Percentiles rank a stretch among this genome's conserved stretches.
These are phyloP conservation scores for Anthostomella pinea DNA, from an alignment of 2,329 filamentous ascomycete species.

Conservation along the genomic window DNA sequence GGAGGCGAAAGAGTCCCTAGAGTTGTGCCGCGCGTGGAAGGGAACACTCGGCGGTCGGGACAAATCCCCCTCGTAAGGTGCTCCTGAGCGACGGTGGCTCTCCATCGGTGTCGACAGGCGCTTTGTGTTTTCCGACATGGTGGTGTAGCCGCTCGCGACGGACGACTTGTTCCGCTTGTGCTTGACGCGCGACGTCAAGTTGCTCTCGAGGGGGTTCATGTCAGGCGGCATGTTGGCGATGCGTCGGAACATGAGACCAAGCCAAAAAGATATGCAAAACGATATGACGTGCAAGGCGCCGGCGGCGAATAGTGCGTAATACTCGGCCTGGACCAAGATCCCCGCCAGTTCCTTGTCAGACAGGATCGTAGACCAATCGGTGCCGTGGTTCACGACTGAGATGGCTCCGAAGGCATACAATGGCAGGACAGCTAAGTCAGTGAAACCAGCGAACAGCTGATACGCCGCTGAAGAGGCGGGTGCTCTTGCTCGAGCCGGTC, in stretches of 20 bases:
- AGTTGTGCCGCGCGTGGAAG: conserved; percentile 73
- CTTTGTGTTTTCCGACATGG: conserved; percentile 52
- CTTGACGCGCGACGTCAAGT: conserved; percentile 66
- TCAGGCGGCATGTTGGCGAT: conserved; percentile 84
- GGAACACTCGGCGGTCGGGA: conserved; percentile 59
- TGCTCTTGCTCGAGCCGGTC: conserved; percentile 67
- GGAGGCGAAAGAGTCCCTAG: conserved; percentile 54
- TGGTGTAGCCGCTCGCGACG: conserved; percentile 44
- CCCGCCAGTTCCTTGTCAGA: conserved; percentile 51
- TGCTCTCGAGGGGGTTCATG: conserved; percentile 89
- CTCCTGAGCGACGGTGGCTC: conserved; percentile 40
- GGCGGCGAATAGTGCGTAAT: conserved; percentile 62
- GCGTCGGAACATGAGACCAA: conserved; percentile 75
- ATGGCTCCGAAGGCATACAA: conserved; percentile 56
- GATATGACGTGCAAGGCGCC: conserved; percentile 70
- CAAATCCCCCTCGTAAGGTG: conserved; percentile 43
- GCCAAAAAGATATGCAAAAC: conserved; percentile 67
- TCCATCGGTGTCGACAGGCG: conserved; percentile 50
- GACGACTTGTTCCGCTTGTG: conserved; percentile 75
- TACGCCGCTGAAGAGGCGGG: conserved; percentile 84
- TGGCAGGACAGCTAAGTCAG: conserved; percentile 59
- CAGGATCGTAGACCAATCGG: conserved; percentile 67
- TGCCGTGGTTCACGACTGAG: conserved; percentile 42
- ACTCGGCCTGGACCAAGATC: conserved; percentile 63
- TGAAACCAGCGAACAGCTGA: conserved; percentile 75